phyloP scores from a whole-genome alignment of 345 rosid species.

The Lepidium sativum region DNA sequence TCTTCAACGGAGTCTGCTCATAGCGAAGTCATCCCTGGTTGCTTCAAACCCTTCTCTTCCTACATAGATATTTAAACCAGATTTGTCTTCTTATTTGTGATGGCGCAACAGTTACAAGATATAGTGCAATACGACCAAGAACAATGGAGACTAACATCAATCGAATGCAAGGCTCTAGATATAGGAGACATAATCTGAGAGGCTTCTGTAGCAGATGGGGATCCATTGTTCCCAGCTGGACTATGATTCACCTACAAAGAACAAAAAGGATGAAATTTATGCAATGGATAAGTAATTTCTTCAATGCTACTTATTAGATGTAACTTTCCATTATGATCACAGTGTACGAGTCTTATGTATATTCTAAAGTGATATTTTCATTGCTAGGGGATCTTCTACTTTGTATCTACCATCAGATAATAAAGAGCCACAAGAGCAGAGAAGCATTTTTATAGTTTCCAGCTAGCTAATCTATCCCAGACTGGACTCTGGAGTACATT shows the following conservation, averaged over 20 bases:
- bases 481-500: background rate
- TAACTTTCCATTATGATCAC: background rate
- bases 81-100: background rate
- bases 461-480: background rate
- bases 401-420: background rate
- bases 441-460: background rate
- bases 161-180: conserved; percentile 37
- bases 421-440: background rate
- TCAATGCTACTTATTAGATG: background rate
- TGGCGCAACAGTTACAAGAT: background rate
- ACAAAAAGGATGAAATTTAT: background rate
- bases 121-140: background rate
- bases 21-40: conserved; percentile 13
- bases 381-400: conserved; percentile 1
- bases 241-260: conserved; percentile 22
- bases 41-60: conserved; percentile 27
- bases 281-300: background rate
- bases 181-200: conserved; percentile 42
- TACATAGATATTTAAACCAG: background rate
- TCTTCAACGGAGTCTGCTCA: conserved; percentile 4
- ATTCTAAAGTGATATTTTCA: background rate
- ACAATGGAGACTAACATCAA: conserved; percentile 43
- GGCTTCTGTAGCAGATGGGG: conserved; percentile 44
- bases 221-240: conserved; percentile 34
- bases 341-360: background rate